Percentiles rank a stretch among this genome's conserved stretches.
phyloP scores from a whole-genome alignment of 2,329 filamentous ascomycete genomes.

The Claviceps humidiphila region DNA sequence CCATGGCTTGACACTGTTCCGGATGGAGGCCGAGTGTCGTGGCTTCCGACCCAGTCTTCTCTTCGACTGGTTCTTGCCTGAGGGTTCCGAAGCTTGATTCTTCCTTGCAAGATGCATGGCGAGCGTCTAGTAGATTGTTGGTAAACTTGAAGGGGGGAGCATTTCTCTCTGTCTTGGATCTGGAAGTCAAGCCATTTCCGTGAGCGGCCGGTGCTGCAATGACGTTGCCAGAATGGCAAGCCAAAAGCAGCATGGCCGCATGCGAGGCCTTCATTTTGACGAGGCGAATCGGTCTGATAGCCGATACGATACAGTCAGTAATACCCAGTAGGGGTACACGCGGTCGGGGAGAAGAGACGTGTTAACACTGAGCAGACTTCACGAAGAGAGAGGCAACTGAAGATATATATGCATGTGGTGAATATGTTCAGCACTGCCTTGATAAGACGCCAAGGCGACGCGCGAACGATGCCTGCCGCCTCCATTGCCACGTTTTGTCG shows the following conservation, averaged over 20 bases:
- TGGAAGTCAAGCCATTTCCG: neutral
- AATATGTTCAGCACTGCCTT: neutral
- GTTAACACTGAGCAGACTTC: neutral
- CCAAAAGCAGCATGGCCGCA: slow-evolving; percentile 2
- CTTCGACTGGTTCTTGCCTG: neutral
- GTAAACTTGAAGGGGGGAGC: neutral
- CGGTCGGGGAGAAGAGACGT: neutral
- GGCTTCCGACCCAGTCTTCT: neutral
- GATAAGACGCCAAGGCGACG: neutral
- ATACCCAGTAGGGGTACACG: neutral
- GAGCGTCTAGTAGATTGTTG: neutral
- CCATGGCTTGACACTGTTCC: neutral
- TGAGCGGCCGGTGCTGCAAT: neutral
- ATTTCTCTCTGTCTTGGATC: neutral
- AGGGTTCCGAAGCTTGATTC: neutral
- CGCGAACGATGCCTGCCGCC: neutral
- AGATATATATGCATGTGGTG: neutral
- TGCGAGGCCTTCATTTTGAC: slow-evolving; percentile 1
- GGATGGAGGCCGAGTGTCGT: neutral
- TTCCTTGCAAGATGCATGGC: neutral
- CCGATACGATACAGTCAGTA: neutral
- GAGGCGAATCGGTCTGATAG: neutral
- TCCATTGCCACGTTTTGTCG: neutral
- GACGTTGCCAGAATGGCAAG: slow-evolving; percentile 1
- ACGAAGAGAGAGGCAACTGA: neutral